Evolutionary conservation across 345 rosid species (phyloP).

Genomic region (Populus alba): DNA sequence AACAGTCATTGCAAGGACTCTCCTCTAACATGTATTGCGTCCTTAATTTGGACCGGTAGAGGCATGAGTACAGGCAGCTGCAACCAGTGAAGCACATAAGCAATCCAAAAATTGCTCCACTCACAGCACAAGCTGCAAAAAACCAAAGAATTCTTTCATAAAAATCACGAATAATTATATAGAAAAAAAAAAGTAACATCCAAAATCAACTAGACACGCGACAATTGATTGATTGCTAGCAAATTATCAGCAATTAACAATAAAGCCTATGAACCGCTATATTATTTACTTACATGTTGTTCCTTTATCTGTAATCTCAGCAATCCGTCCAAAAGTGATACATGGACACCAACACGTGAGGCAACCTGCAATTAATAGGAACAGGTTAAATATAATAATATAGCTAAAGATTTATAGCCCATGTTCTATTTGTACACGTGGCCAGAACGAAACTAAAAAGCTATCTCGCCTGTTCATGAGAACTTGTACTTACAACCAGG

Average conservation of each 20-base stretch:
- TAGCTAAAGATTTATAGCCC: neutral
- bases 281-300: neutral
- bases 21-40: slow-evolving; percentile 16
- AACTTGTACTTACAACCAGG: slow-evolving; percentile 2
- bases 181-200: neutral
- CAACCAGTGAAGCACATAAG: slow-evolving; percentile 5
- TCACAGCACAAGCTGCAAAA: slow-evolving; percentile 28
- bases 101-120: slow-evolving; percentile 26
- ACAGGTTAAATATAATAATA: neutral
- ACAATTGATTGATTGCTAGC: no score
- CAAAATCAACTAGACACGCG: neutral
- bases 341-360: slow-evolving; percentile 20
- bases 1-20: slow-evolving; percentile 21
- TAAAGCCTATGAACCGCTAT: no score
- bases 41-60: slow-evolving; percentile 29
- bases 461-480: neutral
- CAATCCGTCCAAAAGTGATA: slow-evolving; percentile 23
- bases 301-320: slow-evolving; percentile 22
- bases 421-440: neutral
- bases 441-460: neutral
- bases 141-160: neutral
- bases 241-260: neutral
- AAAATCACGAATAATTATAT: neutral
- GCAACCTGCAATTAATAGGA: slow-evolving; percentile 12
- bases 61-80: slow-evolving; percentile 16